phyloP scores from a whole-genome alignment of 2,329 filamentous ascomycete species.

The Epichloe uncinata region DNA sequence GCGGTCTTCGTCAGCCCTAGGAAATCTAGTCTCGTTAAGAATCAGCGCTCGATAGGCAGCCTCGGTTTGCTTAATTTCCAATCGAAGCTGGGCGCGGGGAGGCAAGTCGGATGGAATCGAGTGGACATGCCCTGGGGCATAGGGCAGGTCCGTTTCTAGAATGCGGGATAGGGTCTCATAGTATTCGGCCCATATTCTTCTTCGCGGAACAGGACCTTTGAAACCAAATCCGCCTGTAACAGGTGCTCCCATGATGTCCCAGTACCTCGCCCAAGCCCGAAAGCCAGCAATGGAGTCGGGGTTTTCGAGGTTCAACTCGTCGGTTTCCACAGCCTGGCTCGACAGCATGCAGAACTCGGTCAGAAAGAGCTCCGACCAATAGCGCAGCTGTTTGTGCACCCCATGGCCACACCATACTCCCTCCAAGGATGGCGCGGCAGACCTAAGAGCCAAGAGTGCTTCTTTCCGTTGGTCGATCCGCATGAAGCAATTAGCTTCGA shows the following conservation, averaged over 20 bases:
- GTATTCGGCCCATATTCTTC: conserved; percentile 73
- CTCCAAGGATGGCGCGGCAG: conserved; percentile 50
- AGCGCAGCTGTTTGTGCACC: conserved; percentile 51
- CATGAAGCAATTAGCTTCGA: conserved; percentile 53
- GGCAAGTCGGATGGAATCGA: conserved; percentile 34
- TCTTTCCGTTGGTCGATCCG: conserved; percentile 36
- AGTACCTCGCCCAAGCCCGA: conserved; percentile 58
- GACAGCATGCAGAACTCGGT: conserved; percentile 62
- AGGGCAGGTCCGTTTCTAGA: conserved; percentile 51
- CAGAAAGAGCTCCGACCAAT: conserved; percentile 68
- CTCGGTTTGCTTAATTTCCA: conserved; percentile 71
- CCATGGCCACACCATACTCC: conserved; percentile 35
- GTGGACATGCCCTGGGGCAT: conserved; percentile 34
- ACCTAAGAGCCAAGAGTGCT: conserved; percentile 53
- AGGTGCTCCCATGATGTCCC: conserved; percentile 37
- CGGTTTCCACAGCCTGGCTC: conserved; percentile 42
- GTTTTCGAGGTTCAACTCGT: conserved; percentile 36
- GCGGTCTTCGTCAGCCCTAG: conserved; percentile 67
- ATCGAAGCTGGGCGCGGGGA: conserved; percentile 49
- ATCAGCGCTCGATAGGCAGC: conserved; percentile 66
- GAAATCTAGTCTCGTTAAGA: conserved; percentile 68
- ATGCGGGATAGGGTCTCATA: conserved; percentile 69
- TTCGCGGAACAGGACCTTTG: conserved; percentile 44
- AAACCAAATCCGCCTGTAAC: conserved; percentile 43
- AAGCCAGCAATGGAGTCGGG: conserved; percentile 42